phyloP scores from a whole-genome alignment of 495 filamentous ascomycete species.

The Rostrohypoxylon terebratum region DNA sequence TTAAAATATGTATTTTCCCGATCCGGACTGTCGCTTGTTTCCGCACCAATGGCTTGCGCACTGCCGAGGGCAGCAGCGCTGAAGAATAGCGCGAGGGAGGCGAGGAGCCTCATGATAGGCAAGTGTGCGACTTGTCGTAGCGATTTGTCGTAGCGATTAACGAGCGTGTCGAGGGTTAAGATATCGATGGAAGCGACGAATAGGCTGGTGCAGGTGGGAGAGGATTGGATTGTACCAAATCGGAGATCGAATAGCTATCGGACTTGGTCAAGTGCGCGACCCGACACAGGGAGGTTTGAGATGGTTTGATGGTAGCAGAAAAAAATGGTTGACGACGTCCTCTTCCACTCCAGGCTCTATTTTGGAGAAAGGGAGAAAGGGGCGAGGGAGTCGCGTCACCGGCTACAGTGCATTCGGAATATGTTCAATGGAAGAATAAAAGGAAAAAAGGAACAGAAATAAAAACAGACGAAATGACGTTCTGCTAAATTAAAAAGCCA shows the following conservation, averaged over 20 bases:
- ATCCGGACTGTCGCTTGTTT: conserved; percentile 46
- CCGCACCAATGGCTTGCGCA: conserved; percentile 52
- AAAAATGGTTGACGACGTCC: conserved; percentile 15
- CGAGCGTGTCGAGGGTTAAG: conserved; percentile 30
- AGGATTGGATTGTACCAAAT: neutral
- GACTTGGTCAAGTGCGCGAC: conserved; percentile 28
- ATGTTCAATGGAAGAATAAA: conserved; percentile 43
- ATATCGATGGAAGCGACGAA: conserved; percentile 14
- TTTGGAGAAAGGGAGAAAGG: conserved; percentile 43
- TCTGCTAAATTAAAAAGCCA: conserved; percentile 38
- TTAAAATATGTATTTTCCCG: conserved; percentile 77
- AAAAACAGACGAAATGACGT: conserved; percentile 30
- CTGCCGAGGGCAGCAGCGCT: conserved; percentile 54
- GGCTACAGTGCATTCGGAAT: conserved; percentile 44
- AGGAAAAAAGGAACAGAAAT: conserved; percentile 31
- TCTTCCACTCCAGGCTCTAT: conserved; percentile 8
- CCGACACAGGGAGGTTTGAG: neutral
- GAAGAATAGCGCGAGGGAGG: conserved; percentile 54
- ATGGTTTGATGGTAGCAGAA: neutral
- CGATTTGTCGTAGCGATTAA: conserved; percentile 37
- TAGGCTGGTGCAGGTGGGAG: conserved; percentile 3
- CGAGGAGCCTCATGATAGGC: conserved; percentile 52
- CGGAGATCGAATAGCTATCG: conserved; percentile 20
- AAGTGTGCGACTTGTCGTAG: conserved; percentile 26
- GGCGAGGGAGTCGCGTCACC: conserved; percentile 47